A percentile compares a stretch with the other conserved stretches of the same genome.
Conservation (phyloP, 176 grass and related monocot species). For the Urochloa ruziziensis region DNA sequence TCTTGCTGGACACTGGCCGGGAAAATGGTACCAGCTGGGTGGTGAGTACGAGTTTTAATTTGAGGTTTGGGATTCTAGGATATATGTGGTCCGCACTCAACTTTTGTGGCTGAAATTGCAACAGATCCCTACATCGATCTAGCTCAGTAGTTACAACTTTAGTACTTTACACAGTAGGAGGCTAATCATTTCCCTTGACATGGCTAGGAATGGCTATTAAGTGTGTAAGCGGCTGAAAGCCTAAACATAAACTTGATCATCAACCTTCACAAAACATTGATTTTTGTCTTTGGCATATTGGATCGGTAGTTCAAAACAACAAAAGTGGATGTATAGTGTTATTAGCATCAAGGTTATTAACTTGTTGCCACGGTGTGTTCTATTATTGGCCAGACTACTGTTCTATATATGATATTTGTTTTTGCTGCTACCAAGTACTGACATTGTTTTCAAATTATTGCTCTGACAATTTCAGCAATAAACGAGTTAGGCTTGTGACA, state of each 20-base stretch:
- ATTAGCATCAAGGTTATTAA: not conserved
- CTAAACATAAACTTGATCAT: not conserved
- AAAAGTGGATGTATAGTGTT: not conserved
- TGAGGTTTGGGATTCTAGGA: not conserved
- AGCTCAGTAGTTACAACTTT: not conserved
- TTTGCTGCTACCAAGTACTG: not conserved
- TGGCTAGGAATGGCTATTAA: not conserved
- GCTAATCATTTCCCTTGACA: not conserved
- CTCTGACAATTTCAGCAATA: no score
- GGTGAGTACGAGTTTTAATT: not conserved
- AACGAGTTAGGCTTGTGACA: not conserved
- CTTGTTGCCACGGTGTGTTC: not conserved
- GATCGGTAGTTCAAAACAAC: not conserved
- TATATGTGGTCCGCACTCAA: not conserved
- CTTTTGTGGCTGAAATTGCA: not conserved
- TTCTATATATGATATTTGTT: not conserved
- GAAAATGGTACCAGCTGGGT: not conserved
- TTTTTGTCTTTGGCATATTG: not conserved
- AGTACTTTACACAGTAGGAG: not conserved
- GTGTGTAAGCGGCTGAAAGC: not conserved
- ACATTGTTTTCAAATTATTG: not conserved
- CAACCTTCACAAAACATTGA: not conserved
- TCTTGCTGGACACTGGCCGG: not conserved
- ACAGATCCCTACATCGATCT: not conserved
- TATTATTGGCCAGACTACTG: not conserved